These are phyloP conservation scores for Chlorophyllum brunneum DNA, from an alignment of 768 basidiomycete species.

Conservation along the genomic window DNA sequence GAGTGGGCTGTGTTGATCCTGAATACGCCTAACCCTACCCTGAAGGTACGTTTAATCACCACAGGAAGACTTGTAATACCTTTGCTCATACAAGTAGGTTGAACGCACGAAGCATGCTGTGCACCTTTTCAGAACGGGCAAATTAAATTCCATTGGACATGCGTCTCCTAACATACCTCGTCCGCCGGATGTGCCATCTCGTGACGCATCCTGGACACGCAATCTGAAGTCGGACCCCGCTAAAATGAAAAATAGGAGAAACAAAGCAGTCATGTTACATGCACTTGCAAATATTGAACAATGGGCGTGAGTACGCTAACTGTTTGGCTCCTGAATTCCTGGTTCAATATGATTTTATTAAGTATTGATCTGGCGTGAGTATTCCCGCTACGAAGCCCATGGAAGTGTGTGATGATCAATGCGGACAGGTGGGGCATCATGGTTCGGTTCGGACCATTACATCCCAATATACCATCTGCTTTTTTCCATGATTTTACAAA, in stretches of 20 bases:
- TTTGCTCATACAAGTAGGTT: conserved; percentile 35
- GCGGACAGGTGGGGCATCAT: conserved; percentile 74
- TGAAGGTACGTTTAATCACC: conserved; percentile 11
- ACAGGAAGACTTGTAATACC: background rate
- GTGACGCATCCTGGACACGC: conserved; percentile 46
- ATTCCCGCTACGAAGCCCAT: background rate
- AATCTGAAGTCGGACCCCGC: conserved; percentile 53
- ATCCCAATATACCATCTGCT: conserved; percentile 59
- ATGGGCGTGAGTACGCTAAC: conserved; percentile 64
- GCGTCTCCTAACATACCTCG: conserved; percentile 40
- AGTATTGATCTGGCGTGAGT: conserved; percentile 75
- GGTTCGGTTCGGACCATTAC: conserved; percentile 63
- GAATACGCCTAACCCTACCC: conserved; percentile 62
- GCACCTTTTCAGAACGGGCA: conserved; percentile 63
- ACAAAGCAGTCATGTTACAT: conserved; percentile 71
- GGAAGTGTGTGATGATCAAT: background rate
- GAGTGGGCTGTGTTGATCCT: conserved; percentile 79
- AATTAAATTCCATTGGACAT: conserved; percentile 64
- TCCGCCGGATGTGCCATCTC: conserved; percentile 62
- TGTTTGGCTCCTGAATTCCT: background rate
- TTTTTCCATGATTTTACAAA: conserved; percentile 83
- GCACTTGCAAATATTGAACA: conserved; percentile 85
- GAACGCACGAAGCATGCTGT: conserved; percentile 69
- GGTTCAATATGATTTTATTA: background rate
- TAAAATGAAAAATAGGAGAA: conserved; percentile 58